Evolutionary conservation across 129 eudicot species (phyloP), one percentile per base, ranked within the genome.

Genomic region (Artemisia tridentata): DNA sequence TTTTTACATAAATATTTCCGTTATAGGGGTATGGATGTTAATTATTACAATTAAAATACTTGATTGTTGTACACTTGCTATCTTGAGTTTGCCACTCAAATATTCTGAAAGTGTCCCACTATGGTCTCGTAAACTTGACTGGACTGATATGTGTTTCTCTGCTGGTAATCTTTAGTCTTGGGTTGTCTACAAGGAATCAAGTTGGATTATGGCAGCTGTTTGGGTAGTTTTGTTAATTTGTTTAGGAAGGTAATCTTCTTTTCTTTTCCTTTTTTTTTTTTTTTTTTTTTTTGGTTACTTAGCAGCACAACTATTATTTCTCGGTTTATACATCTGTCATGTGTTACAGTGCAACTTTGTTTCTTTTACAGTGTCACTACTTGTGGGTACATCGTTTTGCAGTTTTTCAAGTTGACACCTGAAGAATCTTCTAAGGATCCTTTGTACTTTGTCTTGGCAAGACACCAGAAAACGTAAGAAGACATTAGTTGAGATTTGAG

Each of bases 121-220:
- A 34, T 34, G 43, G 31, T 27, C 4, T 27, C 31, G 31, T 27
- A 27, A 3, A 3, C 0, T 3, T 3, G 5, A 27, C 31, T 27
- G 31, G 31, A 27, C 4, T 27, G 31, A 27, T 46, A 48, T 71
- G 12, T 68, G 63, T 21, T 50, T 47, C 47, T 62, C 18, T 57
- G 25, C 13, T 49, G 20, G 63, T 70, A 45, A 50, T 27, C 47
- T 9, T 55, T 86, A 92, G 98, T 81, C 81, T 45, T 92, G 98
- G 98, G 74, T 92, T 69, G 54, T 76, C 65, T 92, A 88, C 83
- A 92, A 92, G 82, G 96, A 88, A 85, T 71, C 91, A 67, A 88
- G 73, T 69, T 88, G 89, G 91, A 69, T 92, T 49, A 73, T 77
- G 64, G 79, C 89, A 62, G 11, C 80, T 23, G 23, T 92, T 74